These are phyloP conservation scores for Ustilago hordei DNA, from an alignment of 1,284 basidiomycete genomes.

Conservation along the genomic window DNA sequence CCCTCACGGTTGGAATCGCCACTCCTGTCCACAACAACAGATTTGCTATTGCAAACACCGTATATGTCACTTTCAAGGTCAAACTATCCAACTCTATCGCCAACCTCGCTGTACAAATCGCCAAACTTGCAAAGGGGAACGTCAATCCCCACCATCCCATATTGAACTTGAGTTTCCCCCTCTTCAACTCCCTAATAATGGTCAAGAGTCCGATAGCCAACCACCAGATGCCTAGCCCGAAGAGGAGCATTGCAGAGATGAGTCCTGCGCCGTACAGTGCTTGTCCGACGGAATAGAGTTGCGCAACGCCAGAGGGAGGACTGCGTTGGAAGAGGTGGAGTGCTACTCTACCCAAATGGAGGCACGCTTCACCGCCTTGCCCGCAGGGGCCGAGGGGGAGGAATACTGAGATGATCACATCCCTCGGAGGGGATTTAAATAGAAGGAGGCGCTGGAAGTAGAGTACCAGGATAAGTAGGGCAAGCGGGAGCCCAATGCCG, in stretches of 20 bases:
- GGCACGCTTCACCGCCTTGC: constrained; percentile 60
- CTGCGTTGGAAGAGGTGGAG: constrained; percentile 43
- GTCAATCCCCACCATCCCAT: constrained; percentile 62
- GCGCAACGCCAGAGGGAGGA: constrained; percentile 36
- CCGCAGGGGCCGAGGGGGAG: constrained; percentile 61
- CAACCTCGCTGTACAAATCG: constrained; percentile 51
- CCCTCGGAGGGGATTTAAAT: constrained; percentile 59
- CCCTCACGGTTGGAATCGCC: constrained; percentile 55
- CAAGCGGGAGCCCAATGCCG: constrained; percentile 59
- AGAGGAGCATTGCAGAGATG: constrained; percentile 55
- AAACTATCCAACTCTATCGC: constrained; percentile 57
- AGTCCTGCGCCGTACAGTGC: constrained; percentile 62
- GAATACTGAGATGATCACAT: constrained; percentile 61
- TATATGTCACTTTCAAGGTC: constrained; percentile 57
- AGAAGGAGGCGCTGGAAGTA: constrained; percentile 63
- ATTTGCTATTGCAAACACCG: constrained; percentile 48
- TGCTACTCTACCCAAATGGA: constrained; percentile 55
- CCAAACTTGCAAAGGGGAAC: constrained; percentile 54
- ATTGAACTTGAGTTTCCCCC: constrained; percentile 55
- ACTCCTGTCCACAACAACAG: constrained; percentile 51
- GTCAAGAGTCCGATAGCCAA: constrained; percentile 49
- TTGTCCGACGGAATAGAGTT: constrained; percentile 49
- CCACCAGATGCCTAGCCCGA: constrained; percentile 62
- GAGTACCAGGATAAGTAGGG: constrained; percentile 55
- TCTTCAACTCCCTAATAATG: constrained; percentile 44